Base-by-base conservation (phyloP, 345 rosid genomes). In the Hibiscus syriacus region DNA sequence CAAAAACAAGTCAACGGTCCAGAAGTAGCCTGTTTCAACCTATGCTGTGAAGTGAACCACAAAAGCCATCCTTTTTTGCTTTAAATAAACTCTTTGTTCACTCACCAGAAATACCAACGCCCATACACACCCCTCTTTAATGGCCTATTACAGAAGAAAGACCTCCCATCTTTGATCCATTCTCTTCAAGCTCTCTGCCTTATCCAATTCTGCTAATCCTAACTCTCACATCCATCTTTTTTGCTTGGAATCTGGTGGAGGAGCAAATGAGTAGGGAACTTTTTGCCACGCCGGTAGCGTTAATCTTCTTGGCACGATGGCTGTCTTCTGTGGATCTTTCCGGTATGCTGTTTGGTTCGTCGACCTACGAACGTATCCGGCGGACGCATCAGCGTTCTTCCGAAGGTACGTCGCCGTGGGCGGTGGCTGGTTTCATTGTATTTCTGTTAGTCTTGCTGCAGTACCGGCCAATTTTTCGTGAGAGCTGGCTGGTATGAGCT, bases 331-430 rank as follows among this genome's bases (percentile, higher is more conserved):
- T 85, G 78, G 97, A 89, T 43, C 76, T 68, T 45, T 80, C 92
- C 0, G 94, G 82, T 30, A 63, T 78, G 79, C 67, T 87, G 63
- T 74, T 75, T 2, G 27, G 70, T 9, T 30, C 74, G 70, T 84
- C 88, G 0, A 84, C 92, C 0, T 86, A 83, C 87, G 88, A 77
- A 5, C 68, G 73, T 64, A 81, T 85, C 53, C 79, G 86, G 34
- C 64, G 26, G 48, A 78, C 79, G 53, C 74, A 84, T 72, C 48
- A 64, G 34, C 58, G 1, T 4, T 85, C 90, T 5, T 69, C 91
- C 1, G 90, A 80, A 56, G 98, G 97, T 14, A 75, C 84, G 76
- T 90, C 96, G 6, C 98, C 98, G 4, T 93, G 99, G 99, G 91
- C 81, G 3, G 99, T 90, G 70, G 97, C 95, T 11, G 99, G 89